Base-by-base conservation (phyloP, 202 grass and related monocot species). In the Bolboschoenoplectus hybrid region DNA sequence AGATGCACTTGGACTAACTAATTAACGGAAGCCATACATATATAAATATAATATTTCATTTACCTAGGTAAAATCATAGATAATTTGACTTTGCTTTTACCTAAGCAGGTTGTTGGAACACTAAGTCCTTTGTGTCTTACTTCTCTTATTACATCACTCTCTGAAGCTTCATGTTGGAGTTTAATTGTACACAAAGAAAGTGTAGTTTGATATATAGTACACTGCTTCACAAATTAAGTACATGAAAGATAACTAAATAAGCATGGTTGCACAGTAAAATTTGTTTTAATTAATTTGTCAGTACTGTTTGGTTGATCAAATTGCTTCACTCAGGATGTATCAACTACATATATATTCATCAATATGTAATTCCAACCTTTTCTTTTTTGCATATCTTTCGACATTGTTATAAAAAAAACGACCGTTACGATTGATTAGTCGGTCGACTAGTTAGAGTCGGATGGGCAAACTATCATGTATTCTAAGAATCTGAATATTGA, bases 81-180 rank as follows among this genome's bases (percentile, higher is more conserved):
- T 50, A 39, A 81, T 1, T 7, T 62, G 11, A 52, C 52, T 83
- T 83, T 83, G 43, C 19, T 67, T 83, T 68, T 67, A 83, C n/a
- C 58, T 67, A 68, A 53, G 63, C 44, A 82, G 63, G 7, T 84
- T 72, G 82, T 84, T 84, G 82, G 82, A 72, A 84, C 67, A 68
- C 69, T 4, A 84, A 84, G 82, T 84, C 66, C 66, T 57, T 84
- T 84, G 67, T 84, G 82, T 84, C 82, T 84, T 84, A 84, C 82
- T 72, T 84, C 82, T 84, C 64, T 70, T 69, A 84, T 70, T 84
- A 71, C 82, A 84, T 84, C 82, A 84, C 65, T 70, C 65, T 26
- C 58, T 68, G 82, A 53, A 84, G 51, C 64, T 84, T 84, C 65
- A 71, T 84, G 82, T 41, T 58, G 65, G 39, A 35, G 19, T 17